A percentile compares a stretch with the other conserved stretches of the same genome.
These are phyloP conservation scores for Lactifluus hygrophoroides DNA, from an alignment of 768 basidiomycete species.

Conservation along the genomic window DNA sequence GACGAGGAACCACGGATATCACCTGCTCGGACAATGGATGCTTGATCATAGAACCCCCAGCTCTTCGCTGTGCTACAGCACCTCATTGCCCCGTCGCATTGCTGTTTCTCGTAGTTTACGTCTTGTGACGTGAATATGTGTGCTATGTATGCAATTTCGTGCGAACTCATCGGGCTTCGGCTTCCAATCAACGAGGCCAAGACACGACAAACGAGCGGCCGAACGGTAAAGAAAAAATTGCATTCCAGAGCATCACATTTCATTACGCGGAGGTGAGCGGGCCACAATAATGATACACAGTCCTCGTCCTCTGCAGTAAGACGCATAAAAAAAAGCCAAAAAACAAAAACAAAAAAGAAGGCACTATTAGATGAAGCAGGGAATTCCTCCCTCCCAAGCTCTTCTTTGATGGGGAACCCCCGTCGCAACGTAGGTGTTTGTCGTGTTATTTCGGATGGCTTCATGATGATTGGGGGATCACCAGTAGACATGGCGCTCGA, in stretches of 20 bases:
- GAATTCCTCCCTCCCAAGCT: not conserved
- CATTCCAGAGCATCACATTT: constrained; percentile 6
- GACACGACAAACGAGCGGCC: not conserved
- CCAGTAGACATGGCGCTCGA: constrained; percentile 75
- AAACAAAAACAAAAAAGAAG: not conserved
- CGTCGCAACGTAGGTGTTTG: not conserved
- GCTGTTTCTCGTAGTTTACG: not conserved
- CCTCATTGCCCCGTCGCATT: not conserved
- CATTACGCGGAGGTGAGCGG: constrained; percentile 3
- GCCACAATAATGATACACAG: constrained; percentile 20
- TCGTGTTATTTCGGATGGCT: not conserved
- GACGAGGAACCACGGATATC: constrained; percentile 20
- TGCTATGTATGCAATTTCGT: not conserved
- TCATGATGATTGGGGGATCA: constrained; percentile 25
- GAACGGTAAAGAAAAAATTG: too few species aligned
- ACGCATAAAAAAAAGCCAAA: not conserved
- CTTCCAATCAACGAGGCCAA: not conserved
- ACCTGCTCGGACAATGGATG: constrained; percentile 20
- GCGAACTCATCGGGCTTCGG: not conserved
- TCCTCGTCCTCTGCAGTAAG: constrained; percentile 14
- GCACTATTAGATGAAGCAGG: constrained; percentile 11
- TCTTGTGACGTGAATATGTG: not conserved
- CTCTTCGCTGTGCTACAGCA: not conserved
- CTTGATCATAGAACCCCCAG: constrained; percentile 22
- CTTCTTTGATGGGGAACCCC: not conserved